Evolutionary conservation across 495 filamentous ascomycete genomes (phyloP).

Genomic region (Penicillium chermesinum): DNA sequence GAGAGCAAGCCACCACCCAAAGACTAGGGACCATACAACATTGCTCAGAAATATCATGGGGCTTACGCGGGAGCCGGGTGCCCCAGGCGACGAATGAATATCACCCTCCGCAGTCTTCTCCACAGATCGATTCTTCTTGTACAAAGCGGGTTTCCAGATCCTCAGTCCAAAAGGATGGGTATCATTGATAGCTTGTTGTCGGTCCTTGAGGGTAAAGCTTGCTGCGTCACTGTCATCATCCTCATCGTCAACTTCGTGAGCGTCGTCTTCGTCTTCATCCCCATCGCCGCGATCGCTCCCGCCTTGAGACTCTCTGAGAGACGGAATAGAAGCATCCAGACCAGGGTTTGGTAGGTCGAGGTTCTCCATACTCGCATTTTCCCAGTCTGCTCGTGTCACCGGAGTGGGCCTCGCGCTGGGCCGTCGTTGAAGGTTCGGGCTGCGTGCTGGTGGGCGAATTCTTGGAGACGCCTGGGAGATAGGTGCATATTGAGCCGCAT

Average conservation of each 20-base stretch:
- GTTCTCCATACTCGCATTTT: constrained; percentile 44
- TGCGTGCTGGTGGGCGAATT: constrained; percentile 39
- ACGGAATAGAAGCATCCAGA: constrained; percentile 18
- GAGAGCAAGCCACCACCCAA: constrained; percentile 95
- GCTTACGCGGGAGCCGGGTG: constrained; percentile 73
- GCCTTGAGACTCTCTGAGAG: constrained; percentile 23
- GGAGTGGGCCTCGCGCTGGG: constrained; percentile 51
- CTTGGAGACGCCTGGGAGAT: constrained; percentile 35
- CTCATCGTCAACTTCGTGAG: constrained; percentile 38
- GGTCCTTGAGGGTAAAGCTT: constrained; percentile 77
- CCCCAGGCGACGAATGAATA: constrained; percentile 93
- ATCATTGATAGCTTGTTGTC: constrained; percentile 96
- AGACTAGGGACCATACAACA: constrained; percentile 81
- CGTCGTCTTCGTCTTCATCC: constrained; percentile 14
- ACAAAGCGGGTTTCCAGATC: constrained; percentile 96
- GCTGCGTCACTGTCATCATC: constrained; percentile 69
- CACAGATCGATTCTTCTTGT: constrained; percentile 95
- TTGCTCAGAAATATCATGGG: constrained; percentile 81
- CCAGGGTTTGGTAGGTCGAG: constrained; percentile 30
- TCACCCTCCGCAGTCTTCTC: constrained; percentile 94
- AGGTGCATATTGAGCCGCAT: constrained; percentile 34
- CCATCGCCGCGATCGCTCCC: constrained; percentile 12
- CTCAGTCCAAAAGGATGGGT: constrained; percentile 98
- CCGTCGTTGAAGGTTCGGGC: constrained; percentile 70
- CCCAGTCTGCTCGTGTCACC: constrained; percentile 55